Evolutionary conservation across 2,329 filamentous ascomycete species (phyloP), one percentile per base, ranked within the genome.

Genomic region (Thermothelomyces thermophilus): DNA sequence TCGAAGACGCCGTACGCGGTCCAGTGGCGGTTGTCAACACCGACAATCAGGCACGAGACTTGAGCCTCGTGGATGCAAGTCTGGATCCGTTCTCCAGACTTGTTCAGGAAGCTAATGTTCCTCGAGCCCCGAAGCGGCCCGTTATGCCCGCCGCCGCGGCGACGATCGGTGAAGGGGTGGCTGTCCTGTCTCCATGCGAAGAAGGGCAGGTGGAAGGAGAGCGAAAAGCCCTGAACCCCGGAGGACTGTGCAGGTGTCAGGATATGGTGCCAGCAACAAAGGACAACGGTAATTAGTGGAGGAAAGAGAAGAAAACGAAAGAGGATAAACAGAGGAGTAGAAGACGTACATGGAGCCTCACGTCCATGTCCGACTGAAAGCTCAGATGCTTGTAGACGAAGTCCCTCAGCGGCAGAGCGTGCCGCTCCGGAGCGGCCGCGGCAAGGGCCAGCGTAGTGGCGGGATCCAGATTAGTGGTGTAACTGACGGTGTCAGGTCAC

Each of bases 1-100:
- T 57, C 55, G 19, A 57, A 53, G 28, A 55, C 42, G 2, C 44
- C 50, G 39, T 57, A 52, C n/a, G 53, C 51, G 8, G 53, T 53
- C 53, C 53, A 57, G 36, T 43, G 41, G 14, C 28, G 35, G 46
- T 55, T 52, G 37, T 51, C 51, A 3, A 53, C 22, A 13, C 55
- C 55, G 3, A 41, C 45, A 41, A 57, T 33, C 46, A 48, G 53
- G 50, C 42, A 46, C 0, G 55, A 55, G n/a, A 55, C 24, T 16
- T 55, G 55, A 1, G 48, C 50, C 13, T 57, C 53, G 48, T 57
- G 45, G 7, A 57, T 17, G 28, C 45, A 45, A 14, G 41, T 44
- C 4, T 42, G 44, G 11, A 11, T 3, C 3, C 16, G n/a, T 2
- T 26, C 31, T 2, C 7, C 8, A 4, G 20, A 19, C 3, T 11